Evolutionary conservation across 805 yeast species (phyloP), one percentile per base, ranked within the genome.

Genomic region (Cyberlindnera euphorbiiphila): DNA sequence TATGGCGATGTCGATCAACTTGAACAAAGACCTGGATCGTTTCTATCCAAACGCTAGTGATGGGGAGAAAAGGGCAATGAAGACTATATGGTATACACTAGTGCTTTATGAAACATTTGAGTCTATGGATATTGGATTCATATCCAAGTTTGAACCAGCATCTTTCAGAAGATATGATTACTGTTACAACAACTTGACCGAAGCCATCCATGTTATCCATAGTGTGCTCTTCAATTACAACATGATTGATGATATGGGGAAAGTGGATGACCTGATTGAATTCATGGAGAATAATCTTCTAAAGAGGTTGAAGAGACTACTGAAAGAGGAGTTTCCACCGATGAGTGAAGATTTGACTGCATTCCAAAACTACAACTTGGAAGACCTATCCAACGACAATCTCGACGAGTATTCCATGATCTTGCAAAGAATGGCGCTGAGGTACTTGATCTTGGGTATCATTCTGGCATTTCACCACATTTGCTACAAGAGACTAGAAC

Each of bases 201-300:
- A 45, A 34, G 12, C 40, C 4, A 27, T 42, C n/a, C 49, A 45
- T 26, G 24, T 39, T 14, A 16, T 42, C 10, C 46, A 45, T 23
- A 29, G 49, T 20, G 44, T 37, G 10, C 18, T 45, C 16, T 45
- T 36, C 35, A 45, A 40, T 25, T 45, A 45, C 28, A 38, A 38
- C 20, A 36, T 45, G 42, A 29, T 45, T 27, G 49, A 45, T 23
- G 46, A 45, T 25, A 42, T 42, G 43, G 49, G 49, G 2, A 40
- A 32, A 26, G 38, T 39, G 21, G 49, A 45, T 9, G 42, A 45
- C 13, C 29, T 45, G 18, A 25, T 39, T 8, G 34, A 36, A 8
- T 45, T 45, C 19, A 31, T 45, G 25, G 49, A 45, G 21, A n/a
- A 12, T 9, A 26, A 32, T 7, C 27, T 45, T 18, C 39, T 42